Percentiles rank a stretch among this genome's conserved stretches.
phyloP scores from a whole-genome alignment of 179 eudicot genomes.

The Spergularia azorica region DNA sequence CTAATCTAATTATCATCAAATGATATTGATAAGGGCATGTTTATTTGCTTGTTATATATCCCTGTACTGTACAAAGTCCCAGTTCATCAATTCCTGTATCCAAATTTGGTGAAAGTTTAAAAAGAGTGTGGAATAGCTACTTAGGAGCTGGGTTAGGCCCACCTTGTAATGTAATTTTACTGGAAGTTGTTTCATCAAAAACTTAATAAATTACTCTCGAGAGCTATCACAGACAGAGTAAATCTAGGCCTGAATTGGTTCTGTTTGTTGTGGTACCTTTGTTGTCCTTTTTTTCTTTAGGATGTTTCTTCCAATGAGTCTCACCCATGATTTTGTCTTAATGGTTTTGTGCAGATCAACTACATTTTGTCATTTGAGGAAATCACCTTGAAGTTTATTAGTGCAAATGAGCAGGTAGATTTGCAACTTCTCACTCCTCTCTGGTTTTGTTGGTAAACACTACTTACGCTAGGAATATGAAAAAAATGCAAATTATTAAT shows the following conservation, averaged over 20 bases:
- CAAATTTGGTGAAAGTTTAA: too few species aligned
- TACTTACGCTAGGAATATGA: neutral
- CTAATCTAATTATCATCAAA: too few species aligned
- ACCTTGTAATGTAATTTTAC: too few species aligned
- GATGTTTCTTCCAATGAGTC: neutral
- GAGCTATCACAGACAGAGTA: neutral
- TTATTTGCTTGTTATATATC: too few species aligned
- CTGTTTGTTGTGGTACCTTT: neutral
- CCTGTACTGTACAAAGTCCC: too few species aligned
- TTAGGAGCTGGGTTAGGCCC: too few species aligned
- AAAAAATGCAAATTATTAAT: neutral
- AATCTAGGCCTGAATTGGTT: neutral
- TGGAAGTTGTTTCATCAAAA: too few species aligned
- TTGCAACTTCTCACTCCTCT: slow-evolving; percentile 1
- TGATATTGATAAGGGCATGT: too few species aligned
- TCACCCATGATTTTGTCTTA: neutral
- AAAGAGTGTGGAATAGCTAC: too few species aligned
- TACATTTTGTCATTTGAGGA: slow-evolving; percentile 90
- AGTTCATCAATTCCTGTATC: too few species aligned
- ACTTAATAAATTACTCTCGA: too few species aligned
- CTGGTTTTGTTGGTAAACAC: neutral
- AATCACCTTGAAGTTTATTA: slow-evolving; percentile 92
- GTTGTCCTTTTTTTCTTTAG: neutral
- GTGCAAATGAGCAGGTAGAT: slow-evolving; percentile 82
- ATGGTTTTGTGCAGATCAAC: slow-evolving; percentile 68